Percentiles rank a stretch among this genome's conserved stretches.
These are phyloP conservation scores for Epichloe amarillans DNA, from an alignment of 2,329 filamentous ascomycete species.

Conservation along the genomic window DNA sequence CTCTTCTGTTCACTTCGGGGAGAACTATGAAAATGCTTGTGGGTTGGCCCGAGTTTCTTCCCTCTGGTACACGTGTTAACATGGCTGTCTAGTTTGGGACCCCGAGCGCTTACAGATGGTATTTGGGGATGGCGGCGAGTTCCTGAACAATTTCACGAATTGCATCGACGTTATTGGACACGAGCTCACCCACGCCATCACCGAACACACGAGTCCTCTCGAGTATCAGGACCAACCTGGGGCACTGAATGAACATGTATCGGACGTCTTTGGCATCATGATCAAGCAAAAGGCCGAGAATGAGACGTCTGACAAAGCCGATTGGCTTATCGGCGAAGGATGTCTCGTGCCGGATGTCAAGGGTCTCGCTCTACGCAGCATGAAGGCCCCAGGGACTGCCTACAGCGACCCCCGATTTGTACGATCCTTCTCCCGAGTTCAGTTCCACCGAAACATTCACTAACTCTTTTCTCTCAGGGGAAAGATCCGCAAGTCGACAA, in stretches of 20 bases:
- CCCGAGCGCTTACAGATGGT: conserved; percentile 36
- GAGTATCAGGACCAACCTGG: conserved; percentile 38
- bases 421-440: conserved; percentile 11
- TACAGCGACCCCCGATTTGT: conserved; percentile 39
- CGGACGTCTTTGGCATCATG: conserved; percentile 45
- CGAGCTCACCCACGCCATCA: conserved; percentile 43
- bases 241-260: conserved; percentile 42
- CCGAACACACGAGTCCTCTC: conserved; percentile 34
- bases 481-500: conserved; percentile 39
- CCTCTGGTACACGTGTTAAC: not conserved
- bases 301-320: conserved; percentile 30
- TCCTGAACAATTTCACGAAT: conserved; percentile 37
- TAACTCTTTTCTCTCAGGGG: conserved; percentile 19
- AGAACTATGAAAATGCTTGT: conserved; percentile 38
- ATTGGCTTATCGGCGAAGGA: conserved; percentile 42
- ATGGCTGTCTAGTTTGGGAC: conserved; percentile 30
- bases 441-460: no score
- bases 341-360: conserved; percentile 37
- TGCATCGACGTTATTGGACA: conserved; percentile 44
- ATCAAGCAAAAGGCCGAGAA: conserved; percentile 38
- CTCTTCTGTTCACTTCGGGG: conserved; percentile 40
- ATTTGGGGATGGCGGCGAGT: conserved; percentile 40
- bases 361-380: conserved; percentile 37
- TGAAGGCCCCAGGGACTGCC: conserved; percentile 40
- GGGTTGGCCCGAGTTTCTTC: not conserved